Conservation (phyloP, 2,329 filamentous ascomycete genomes). For the Nothomitra cinnamomea region DNA sequence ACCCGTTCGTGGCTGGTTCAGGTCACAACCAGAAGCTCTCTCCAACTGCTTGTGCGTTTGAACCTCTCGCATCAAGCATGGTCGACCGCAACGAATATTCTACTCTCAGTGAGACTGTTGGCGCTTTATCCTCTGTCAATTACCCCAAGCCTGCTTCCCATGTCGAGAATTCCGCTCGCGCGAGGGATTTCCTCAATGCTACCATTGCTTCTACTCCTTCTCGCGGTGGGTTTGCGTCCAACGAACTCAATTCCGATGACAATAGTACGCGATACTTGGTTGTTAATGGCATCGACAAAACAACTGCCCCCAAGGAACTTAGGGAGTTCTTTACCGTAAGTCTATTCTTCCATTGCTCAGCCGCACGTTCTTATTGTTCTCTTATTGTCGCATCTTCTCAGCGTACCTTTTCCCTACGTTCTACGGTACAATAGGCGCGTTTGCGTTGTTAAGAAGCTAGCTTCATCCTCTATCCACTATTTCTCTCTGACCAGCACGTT, state of each 20-base stretch:
- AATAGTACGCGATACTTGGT: slow-evolving; percentile 16
- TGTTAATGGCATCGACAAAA: slow-evolving; percentile 19
- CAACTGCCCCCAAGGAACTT: slow-evolving; percentile 18
- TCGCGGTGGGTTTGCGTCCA: not conserved
- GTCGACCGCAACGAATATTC: not conserved
- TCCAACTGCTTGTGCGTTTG: slow-evolving; percentile 45
- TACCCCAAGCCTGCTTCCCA: not conserved
- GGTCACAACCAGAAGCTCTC: slow-evolving; percentile 34
- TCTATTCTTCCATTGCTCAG: not conserved
- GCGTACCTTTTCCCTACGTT: too few relatives aligned
- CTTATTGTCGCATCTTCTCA: not conserved
- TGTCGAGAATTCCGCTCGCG: not conserved
- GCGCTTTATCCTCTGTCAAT: not conserved
- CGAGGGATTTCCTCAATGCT: not conserved
- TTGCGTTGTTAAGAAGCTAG: too few relatives aligned
- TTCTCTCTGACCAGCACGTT: too few relatives aligned
- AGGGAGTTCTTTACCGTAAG: slow-evolving; percentile 24
- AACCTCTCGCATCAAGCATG: slow-evolving; percentile 23
- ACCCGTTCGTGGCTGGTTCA: slow-evolving; percentile 4
- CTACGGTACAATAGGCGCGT: too few relatives aligned
- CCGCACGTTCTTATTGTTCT: not conserved
- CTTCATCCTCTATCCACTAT: too few relatives aligned
- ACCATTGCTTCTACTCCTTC: slow-evolving; percentile 1
- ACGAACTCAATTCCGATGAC: slow-evolving; percentile 9
- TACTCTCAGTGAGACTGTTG: not conserved